Evolutionary conservation across 2,329 filamentous ascomycete genomes (phyloP).

Genomic region (Fusarium newnesense): DNA sequence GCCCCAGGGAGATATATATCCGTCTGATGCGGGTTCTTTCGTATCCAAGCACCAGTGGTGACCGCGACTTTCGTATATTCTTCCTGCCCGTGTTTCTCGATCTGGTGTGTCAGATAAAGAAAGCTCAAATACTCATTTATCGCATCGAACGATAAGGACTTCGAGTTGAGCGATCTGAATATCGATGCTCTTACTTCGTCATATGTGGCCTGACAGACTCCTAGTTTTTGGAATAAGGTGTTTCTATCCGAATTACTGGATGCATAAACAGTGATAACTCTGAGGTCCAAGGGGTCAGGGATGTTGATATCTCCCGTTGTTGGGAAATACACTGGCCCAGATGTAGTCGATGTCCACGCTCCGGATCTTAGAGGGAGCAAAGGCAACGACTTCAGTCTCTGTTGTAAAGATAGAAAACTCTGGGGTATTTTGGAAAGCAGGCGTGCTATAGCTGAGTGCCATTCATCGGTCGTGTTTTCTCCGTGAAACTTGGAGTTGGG

Average conservation of each 20-base stretch:
- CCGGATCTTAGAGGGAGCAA: constrained; percentile 15
- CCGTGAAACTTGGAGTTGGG: neutral
- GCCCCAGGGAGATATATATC: neutral
- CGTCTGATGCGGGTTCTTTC: accelerated
- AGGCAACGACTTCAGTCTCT: neutral
- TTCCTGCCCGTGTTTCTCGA: accelerated
- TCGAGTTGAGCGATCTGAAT: neutral
- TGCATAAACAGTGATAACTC: accelerated
- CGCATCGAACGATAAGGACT: accelerated
- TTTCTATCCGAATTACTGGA: neutral
- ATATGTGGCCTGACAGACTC: neutral
- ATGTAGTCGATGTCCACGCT: neutral
- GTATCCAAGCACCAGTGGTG: accelerated
- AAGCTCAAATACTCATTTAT: neutral
- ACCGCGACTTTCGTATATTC: accelerated
- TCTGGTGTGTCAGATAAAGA: neutral
- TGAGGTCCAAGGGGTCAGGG: neutral
- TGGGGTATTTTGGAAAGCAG: neutral
- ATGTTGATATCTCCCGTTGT: neutral
- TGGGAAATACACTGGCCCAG: constrained; percentile 22
- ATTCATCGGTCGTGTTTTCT: neutral
- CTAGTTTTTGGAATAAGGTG: constrained; percentile 5
- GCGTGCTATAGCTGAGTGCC: neutral
- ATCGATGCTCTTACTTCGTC: neutral
- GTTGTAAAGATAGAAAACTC: accelerated